Evolutionary conservation across 192 early-diverging fungal species (phyloP).

Genomic region (Lobosporangium transversale): DNA sequence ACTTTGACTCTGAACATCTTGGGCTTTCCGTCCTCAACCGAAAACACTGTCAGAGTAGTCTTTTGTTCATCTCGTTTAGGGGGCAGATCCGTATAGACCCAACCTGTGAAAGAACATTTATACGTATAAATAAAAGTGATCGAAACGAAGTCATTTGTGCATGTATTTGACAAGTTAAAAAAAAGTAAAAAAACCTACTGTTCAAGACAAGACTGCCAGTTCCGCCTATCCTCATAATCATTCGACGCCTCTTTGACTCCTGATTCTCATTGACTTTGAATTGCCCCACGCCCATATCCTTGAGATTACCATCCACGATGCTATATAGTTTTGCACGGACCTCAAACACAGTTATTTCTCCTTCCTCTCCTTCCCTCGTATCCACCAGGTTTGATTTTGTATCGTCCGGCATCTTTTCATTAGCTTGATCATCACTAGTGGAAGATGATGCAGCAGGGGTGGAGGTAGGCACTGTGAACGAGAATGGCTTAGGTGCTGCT

Average conservation of each 20-base stretch:
- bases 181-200: constrained; percentile 8
- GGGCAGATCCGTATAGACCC: constrained; percentile 17
- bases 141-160: neutral
- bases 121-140: neutral
- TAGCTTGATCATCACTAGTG: neutral
- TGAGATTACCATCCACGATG: neutral
- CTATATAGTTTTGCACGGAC: constrained; percentile 23
- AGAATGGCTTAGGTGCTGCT: constrained; percentile 25
- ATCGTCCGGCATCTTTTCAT: constrained; percentile 4
- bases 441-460: neutral
- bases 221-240: constrained; percentile 29
- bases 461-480: constrained; percentile 8
- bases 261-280: constrained; percentile 29
- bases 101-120: constrained; percentile 13
- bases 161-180: no score
- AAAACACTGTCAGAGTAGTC: constrained; percentile 23
- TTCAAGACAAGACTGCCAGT: constrained; percentile 21
- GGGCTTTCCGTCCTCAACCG: constrained; percentile 23
- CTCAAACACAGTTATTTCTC: constrained; percentile 26
- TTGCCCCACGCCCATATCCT: constrained; percentile 30
- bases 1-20: constrained; percentile 25
- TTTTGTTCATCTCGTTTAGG: constrained; percentile 13
- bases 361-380: constrained; percentile 24
- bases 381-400: constrained; percentile 21
- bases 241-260: constrained; percentile 14